Conservation (phyloP, 805 yeast genomes). For the Clavispora asparagi region DNA sequence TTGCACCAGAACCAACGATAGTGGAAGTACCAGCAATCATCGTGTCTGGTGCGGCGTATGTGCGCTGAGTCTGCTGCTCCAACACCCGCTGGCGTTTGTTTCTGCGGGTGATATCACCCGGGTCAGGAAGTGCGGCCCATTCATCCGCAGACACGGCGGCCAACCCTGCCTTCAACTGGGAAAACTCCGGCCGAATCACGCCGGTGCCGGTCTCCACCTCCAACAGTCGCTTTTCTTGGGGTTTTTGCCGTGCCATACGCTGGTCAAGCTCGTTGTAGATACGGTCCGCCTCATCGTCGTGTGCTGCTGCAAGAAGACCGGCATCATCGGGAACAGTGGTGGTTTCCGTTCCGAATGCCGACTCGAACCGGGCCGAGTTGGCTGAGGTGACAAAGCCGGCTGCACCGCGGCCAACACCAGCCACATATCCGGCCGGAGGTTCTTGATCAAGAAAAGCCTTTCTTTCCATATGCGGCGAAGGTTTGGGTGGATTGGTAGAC, state of each 20-base stretch:
- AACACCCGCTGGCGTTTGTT: conserved; percentile 68
- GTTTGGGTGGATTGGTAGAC: no score
- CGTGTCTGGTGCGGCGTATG: conserved; percentile 80
- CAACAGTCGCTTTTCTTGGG: conserved; percentile 1
- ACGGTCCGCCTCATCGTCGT: conserved; percentile 74
- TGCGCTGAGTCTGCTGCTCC: conserved; percentile 58
- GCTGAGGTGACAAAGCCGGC: conserved; percentile 87
- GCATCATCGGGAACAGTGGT: conserved; percentile 12
- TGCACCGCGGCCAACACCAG: conserved; percentile 95
- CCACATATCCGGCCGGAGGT: conserved; percentile 85
- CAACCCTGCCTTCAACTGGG: conserved; percentile 62
- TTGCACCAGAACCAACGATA: neutral
- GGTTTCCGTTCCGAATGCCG: conserved; percentile 11
- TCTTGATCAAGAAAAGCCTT: conserved; percentile 71
- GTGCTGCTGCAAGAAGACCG: conserved; percentile 26
- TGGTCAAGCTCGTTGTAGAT: conserved; percentile 65
- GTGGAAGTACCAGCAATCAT: conserved; percentile 33
- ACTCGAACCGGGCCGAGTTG: conserved; percentile 46
- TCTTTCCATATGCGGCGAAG: no score
- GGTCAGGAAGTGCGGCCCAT: conserved; percentile 84
- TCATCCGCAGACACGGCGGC: conserved; percentile 57
- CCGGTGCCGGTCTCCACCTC: conserved; percentile 12
- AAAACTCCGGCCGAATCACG: conserved; percentile 45
- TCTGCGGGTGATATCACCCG: conserved; percentile 75
- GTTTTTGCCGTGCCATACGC: conserved; percentile 25